These are phyloP conservation scores for Xylaria longipes DNA, from an alignment of 495 filamentous ascomycete genomes.

Conservation along the genomic window DNA sequence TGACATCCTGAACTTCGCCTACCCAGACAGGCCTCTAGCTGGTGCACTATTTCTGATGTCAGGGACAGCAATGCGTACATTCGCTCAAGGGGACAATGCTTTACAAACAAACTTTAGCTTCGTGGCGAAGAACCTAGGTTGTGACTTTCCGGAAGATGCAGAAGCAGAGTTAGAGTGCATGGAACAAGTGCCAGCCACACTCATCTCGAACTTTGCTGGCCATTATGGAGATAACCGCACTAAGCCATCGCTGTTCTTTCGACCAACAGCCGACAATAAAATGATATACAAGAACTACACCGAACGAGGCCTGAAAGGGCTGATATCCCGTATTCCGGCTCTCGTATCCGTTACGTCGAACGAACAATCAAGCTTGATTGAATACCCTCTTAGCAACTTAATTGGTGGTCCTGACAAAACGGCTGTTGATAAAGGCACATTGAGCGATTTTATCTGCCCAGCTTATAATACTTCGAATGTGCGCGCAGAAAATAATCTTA, in stretches of 20 bases:
- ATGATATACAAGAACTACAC: constrained; percentile 55
- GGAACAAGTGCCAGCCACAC: constrained; percentile 45
- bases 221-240: constrained; percentile 46
- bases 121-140: constrained; percentile 48
- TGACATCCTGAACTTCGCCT: constrained; percentile 55
- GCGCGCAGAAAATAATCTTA: constrained; percentile 34
- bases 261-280: constrained; percentile 49
- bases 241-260: constrained; percentile 46
- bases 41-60: constrained; percentile 54
- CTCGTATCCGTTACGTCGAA: constrained; percentile 52
- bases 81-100: constrained; percentile 41
- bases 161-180: constrained; percentile 50
- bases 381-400: constrained; percentile 42
- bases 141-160: constrained; percentile 44
- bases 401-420: constrained; percentile 44
- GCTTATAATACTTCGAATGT: constrained; percentile 43
- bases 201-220: constrained; percentile 49
- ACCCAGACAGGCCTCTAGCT: constrained; percentile 52
- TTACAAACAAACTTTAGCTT: constrained; percentile 52
- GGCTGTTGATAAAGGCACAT: constrained; percentile 39
- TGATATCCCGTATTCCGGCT: constrained; percentile 41
- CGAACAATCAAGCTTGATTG: constrained; percentile 46
- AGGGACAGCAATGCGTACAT: constrained; percentile 47
- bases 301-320: constrained; percentile 32
- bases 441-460: constrained; percentile 43